phyloP scores from a whole-genome alignment of 805 yeast species.

The Cyberlindnera misumaiensis region DNA sequence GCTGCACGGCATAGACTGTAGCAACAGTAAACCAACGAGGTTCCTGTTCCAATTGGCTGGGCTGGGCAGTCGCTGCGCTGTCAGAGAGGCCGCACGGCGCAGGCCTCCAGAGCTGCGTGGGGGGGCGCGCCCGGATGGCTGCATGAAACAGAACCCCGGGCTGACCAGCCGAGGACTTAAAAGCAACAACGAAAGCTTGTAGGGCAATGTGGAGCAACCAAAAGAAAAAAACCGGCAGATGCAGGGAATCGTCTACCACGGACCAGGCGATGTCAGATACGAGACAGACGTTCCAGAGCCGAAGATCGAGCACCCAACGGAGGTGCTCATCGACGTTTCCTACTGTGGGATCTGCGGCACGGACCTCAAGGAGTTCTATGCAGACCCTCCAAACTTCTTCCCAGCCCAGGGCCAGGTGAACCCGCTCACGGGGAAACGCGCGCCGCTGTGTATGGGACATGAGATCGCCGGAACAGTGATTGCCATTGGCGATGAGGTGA shows the following conservation, averaged over 20 bases:
- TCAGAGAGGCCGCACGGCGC: too few species aligned
- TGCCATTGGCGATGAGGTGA: constrained; percentile 41
- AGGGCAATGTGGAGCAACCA: background rate
- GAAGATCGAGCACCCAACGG: constrained; percentile 28
- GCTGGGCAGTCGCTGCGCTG: too few species aligned
- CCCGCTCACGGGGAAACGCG: constrained; percentile 32
- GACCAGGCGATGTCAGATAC: constrained; percentile 37
- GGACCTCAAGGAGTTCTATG: constrained; percentile 48
- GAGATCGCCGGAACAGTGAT: constrained; percentile 42
- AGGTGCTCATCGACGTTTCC: constrained; percentile 37
- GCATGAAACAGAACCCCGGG: too few species aligned
- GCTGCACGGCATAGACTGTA: too few species aligned
- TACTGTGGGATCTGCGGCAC: constrained; percentile 63
- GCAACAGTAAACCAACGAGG: too few species aligned
- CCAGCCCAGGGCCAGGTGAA: constrained; percentile 31
- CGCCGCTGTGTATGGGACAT: constrained; percentile 48
- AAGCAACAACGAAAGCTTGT: background rate
- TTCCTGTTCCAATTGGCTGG: too few species aligned
- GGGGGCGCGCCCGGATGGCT: too few species aligned
- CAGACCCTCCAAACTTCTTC: constrained; percentile 56
- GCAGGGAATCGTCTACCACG: constrained; percentile 45
- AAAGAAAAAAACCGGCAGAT: constrained; percentile 20
- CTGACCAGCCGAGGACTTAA: too few species aligned
- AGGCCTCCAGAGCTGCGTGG: too few species aligned
- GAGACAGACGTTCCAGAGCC: constrained; percentile 32